Conservation (phyloP, 805 yeast species). For the Hyphopichia homilentoma region DNA sequence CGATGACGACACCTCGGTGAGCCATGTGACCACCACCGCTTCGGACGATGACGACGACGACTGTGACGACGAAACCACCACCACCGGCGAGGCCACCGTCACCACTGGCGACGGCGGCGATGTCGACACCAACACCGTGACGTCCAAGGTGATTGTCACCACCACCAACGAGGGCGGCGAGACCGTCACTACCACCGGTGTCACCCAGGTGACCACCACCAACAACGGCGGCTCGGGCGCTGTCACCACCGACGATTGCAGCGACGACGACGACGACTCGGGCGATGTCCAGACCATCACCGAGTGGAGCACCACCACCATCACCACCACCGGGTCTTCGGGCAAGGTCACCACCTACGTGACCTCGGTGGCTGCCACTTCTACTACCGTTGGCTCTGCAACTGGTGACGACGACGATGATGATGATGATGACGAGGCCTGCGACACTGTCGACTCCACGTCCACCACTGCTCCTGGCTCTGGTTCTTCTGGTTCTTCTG, state of each 20-base stretch:
- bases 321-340: slow-evolving; percentile 4
- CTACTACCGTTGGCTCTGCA: slow-evolving; percentile 3
- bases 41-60: slow-evolving; percentile 10
- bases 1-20: slow-evolving; percentile 4
- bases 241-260: slow-evolving; percentile 1
- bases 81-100: slow-evolving; percentile 2
- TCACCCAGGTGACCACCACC: slow-evolving; percentile 1
- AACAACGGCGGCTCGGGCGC: neutral
- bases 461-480: slow-evolving; percentile 6
- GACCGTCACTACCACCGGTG: neutral
- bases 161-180: slow-evolving; percentile 1
- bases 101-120: slow-evolving; percentile 6
- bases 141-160: slow-evolving; percentile 1
- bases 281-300: slow-evolving; percentile 3
- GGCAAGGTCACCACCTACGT: slow-evolving; percentile 4
- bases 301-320: slow-evolving; percentile 3
- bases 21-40: slow-evolving; percentile 2
- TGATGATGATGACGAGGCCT: slow-evolving; percentile 7
- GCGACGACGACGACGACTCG: slow-evolving; percentile 2
- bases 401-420: slow-evolving; percentile 10
- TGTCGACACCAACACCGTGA: slow-evolving; percentile 5
- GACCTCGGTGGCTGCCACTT: slow-evolving; percentile 2
- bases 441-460: slow-evolving; percentile 4
- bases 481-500: slow-evolving; percentile 5
- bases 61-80: slow-evolving; percentile 5